Evolutionary conservation across 805 yeast species (phyloP), one percentile per base, ranked within the genome.

Genomic region (Maudiozyma barnettii): DNA sequence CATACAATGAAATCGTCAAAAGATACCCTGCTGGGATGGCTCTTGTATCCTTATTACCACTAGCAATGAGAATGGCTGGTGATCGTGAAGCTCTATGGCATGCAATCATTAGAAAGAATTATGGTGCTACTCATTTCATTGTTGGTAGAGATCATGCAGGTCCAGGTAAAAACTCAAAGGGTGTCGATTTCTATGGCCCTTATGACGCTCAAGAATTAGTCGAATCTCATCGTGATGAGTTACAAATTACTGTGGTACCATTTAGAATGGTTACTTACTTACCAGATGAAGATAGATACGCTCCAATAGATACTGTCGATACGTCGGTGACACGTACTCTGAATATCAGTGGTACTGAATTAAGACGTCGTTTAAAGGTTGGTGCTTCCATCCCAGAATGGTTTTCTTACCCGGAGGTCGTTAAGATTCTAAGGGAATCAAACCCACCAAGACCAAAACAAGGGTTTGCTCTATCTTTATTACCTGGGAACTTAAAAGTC

Each of bases 61-160:
- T 90, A 61, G 98, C 98, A 37, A 90, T 90, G 98, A 82, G 98
- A 76, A 90, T 90, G 98, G 97, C 93, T 48, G 98, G 98, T 67
- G 97, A 91, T 67, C 81, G 95, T 66, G 98, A 90, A 71, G 98
- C 98, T 20, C 85, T 90, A 41, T 91, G 97, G 97, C 98, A 90
- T 65, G 96, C 97, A 16, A 83, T 91, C 60, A 90, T 90, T 65
- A 84, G 98, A 70, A 87, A 88, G 74, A 90, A 90, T 72, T 89
- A 82, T 64, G 98, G 98, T 63, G 96, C 95, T 47, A 84, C 96
- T 45, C 97, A 91, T 67, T 91, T 91, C 73, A 90, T 90, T 61
- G 96, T 90, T 43, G 98, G 98, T 51, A 84, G 98, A 74, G 97
- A 90, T 68, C 98, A 90, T 63, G 98, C 98, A 45, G 97, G 97